Conservation (phyloP, 495 filamentous ascomycete genomes). For the Penicillium bovifimosum region DNA sequence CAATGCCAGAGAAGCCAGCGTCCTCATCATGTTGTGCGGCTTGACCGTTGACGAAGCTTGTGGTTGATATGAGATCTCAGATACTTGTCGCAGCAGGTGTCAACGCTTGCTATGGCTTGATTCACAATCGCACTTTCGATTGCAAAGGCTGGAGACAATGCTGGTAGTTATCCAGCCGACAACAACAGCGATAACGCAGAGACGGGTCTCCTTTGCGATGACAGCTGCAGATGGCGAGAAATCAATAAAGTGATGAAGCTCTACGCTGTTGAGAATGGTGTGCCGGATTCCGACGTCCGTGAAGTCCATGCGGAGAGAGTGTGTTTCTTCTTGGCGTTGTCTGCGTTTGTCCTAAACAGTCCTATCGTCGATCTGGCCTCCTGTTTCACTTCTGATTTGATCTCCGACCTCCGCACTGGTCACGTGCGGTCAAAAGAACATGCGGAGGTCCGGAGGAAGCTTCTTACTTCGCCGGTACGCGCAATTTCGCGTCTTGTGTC, state of each 20-base stretch:
- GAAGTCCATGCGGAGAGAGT: slow-evolving; percentile 38
- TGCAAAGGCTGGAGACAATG: slow-evolving; percentile 38
- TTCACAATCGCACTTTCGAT: slow-evolving; percentile 29
- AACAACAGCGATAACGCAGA: slow-evolving; percentile 46
- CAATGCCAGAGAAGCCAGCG: slow-evolving; percentile 35
- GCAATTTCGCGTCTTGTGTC: neutral
- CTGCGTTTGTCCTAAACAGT: neutral
- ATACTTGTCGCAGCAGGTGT: slow-evolving; percentile 1
- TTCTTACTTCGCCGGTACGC: neutral
- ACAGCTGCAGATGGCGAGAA: slow-evolving; percentile 41
- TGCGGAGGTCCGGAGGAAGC: slow-evolving; percentile 22
- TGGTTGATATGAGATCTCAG: neutral
- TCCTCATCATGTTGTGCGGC: slow-evolving; percentile 36
- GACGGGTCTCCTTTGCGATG: slow-evolving; percentile 40
- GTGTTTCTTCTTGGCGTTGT: neutral
- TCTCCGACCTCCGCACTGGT: slow-evolving; percentile 24
- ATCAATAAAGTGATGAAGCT: slow-evolving; percentile 44
- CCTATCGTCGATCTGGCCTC: slow-evolving; percentile 25
- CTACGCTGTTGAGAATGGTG: slow-evolving; percentile 40
- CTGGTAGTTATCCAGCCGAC: slow-evolving; percentile 45
- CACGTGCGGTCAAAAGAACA: neutral
- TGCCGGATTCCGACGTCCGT: slow-evolving; percentile 49
- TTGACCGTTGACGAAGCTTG: slow-evolving; percentile 5
- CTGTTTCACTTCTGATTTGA: slow-evolving; percentile 21
- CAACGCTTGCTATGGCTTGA: slow-evolving; percentile 6